Base-by-base conservation (phyloP, 176 grass and related monocot species). In the Musa beccarii region DNA sequence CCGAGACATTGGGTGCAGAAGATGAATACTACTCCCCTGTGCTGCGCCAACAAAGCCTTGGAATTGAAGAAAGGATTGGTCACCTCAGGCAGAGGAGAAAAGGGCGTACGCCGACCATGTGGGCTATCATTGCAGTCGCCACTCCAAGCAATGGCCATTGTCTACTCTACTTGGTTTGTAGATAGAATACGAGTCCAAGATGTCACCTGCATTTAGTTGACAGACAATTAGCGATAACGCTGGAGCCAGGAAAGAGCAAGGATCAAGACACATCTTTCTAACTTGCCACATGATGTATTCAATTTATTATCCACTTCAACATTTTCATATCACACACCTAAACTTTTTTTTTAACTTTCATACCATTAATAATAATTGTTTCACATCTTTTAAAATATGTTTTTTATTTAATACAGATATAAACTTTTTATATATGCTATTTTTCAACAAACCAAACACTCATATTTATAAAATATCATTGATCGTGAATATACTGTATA, bases 31-130 rank as follows among this genome's bases (percentile, higher is more conserved):
- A 43, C 4, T 43, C 34, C 4, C 6, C 34, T 43, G 34, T 43
- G 34, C 34, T 43, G 63, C 24, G 21, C 24, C 63, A 66, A 28
- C 63, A 26, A 66, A 26, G 63, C 63, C 63, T 66, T 25, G 34
- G 63, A 66, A 11, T 13, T 25, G 63, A 66, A 66, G 63, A 66
- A 66, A 66, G 26, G 63, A 66, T 66, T 14, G 63, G 11, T 66
- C 10, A 26, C 63, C 22, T 19, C 6, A 61, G 57, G 57, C 3
- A 17, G 57, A 61, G 17, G 16, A 20, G 57, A 61, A 61, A 61
- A 61, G 14, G n/a, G 17, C 6, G 14, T 19, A 61, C 16, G 8
- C 17, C 21, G 3, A n/a, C 57, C 57, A 61, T 61, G 57, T 61
- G 17, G 57, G 15, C 8, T 61, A 61, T 20, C 57, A 61, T 61